A percentile compares a stretch with the other conserved stretches of the same genome.
Evolutionary conservation across 164 flowering plant species (phyloP).

Genomic region (Warburgia ugandensis): DNA sequence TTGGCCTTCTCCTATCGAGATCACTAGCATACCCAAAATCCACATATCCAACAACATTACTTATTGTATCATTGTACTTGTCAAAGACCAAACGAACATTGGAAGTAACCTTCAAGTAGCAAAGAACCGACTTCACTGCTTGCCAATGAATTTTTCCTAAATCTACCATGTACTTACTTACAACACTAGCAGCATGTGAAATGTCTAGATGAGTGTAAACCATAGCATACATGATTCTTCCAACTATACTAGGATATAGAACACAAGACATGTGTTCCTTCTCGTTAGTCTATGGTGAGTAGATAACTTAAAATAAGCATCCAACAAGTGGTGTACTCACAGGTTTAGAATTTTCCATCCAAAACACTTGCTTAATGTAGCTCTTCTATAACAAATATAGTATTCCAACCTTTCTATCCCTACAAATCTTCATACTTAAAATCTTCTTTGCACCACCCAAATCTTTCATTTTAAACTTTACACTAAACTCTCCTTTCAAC

Average conservation of each 20-base stretch:
- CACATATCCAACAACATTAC: neutral
- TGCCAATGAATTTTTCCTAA: neutral
- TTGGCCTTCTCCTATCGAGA: neutral
- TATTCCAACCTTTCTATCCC: neutral
- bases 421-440: neutral
- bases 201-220: neutral
- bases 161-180: neutral
- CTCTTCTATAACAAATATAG: neutral
- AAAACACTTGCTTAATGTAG: neutral
- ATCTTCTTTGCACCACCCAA: neutral
- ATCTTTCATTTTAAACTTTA: neutral
- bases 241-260: neutral
- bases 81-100: neutral
- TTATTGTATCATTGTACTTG: no score
- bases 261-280: neutral
- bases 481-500: neutral
- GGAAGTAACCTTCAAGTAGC: neutral
- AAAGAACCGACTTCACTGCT: neutral
- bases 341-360: neutral
- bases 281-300: neutral
- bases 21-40: constrained; percentile 1
- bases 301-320: neutral
- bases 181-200: neutral
- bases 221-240: neutral
- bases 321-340: neutral